Evolutionary conservation across 495 filamentous ascomycete species (phyloP).

Genomic region (Copromyces sp.): DNA sequence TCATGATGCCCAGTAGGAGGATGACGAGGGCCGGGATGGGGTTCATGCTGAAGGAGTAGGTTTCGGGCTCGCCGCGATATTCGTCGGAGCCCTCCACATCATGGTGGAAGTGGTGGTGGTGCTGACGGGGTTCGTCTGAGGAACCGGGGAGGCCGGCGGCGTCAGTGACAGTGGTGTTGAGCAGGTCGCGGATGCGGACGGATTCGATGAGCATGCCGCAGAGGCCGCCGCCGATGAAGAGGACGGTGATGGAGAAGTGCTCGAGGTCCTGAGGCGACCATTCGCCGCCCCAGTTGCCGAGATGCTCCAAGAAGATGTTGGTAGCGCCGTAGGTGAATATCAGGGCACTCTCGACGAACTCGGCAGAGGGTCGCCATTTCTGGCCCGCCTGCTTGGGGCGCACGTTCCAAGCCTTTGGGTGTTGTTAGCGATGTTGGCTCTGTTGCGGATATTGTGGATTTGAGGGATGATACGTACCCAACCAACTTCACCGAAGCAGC

Average conservation of each 20-base stretch:
- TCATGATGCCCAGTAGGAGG: constrained; percentile 81
- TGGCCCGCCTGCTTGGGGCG: constrained; percentile 56
- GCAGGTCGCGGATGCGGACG: constrained; percentile 50
- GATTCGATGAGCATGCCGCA: constrained; percentile 95
- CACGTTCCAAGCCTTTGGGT: constrained; percentile 68
- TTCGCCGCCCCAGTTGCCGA: constrained; percentile 54
- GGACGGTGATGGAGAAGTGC: constrained; percentile 82
- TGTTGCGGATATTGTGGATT: background rate
- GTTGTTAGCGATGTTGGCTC: constrained; percentile 10
- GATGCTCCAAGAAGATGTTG: constrained; percentile 90
- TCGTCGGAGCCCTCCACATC: constrained; percentile 25
- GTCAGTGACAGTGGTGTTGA: constrained; percentile 53
- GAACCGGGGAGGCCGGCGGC: constrained; percentile 7
- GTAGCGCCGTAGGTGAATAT: constrained; percentile 83
- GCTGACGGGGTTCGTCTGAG: constrained; percentile 6
- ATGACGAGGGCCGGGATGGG: constrained; percentile 83
- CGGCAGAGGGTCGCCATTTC: constrained; percentile 62
- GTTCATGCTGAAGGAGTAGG: constrained; percentile 72
- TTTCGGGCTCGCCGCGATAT: constrained; percentile 46
- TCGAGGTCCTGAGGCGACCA: constrained; percentile 80
- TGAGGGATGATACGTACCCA: constrained; percentile 46
- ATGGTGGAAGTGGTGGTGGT: constrained; percentile 21
- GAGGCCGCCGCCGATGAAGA: constrained; percentile 93
- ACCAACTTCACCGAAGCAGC: constrained; percentile 81
- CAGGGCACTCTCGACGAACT: constrained; percentile 78